phyloP scores from a whole-genome alignment of 139 green algal species.

The Nannochloris sp. region DNA sequence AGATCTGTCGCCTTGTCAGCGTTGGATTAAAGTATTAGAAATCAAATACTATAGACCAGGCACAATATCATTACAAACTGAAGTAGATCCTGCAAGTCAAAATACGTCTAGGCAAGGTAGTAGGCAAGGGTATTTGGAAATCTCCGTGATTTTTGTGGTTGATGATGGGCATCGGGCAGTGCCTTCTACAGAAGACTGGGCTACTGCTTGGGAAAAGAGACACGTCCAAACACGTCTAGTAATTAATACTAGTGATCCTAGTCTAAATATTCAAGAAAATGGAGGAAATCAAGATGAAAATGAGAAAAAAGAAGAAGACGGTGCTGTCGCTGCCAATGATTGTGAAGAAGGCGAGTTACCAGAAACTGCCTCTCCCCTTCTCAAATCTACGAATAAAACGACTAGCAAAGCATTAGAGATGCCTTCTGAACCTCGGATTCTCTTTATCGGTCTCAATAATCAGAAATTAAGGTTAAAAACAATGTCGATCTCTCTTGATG shows the following conservation, averaged over 20 bases:
- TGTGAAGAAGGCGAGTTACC: not conserved
- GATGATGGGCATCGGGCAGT: slow-evolving; percentile 12
- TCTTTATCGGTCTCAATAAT: slow-evolving; percentile 20
- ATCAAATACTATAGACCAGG: slow-evolving; percentile 42
- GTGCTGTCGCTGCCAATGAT: not conserved
- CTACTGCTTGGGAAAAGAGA: not conserved
- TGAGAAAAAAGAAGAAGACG: not conserved
- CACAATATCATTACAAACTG: not conserved
- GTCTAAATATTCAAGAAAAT: not conserved
- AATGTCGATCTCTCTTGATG: slow-evolving; percentile 46
- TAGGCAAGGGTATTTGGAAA: slow-evolving; percentile 23
- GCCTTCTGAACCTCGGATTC: not conserved
- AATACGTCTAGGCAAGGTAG: too few relatives aligned
- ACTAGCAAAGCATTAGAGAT: not conserved
- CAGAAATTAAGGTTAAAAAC: slow-evolving; percentile 15
- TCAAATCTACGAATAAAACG: too few relatives aligned
- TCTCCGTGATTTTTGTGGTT: slow-evolving; percentile 48
- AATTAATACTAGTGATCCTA: not conserved
- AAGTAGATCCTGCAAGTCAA: not conserved
- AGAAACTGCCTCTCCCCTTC: not conserved
- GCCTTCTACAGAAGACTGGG: not conserved
- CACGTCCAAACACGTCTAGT: not conserved
- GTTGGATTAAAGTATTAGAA: slow-evolving; percentile 58
- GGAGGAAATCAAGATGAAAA: not conserved
- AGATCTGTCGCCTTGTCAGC: slow-evolving; percentile 40